Conservation (phyloP, 495 filamentous ascomycete genomes). For the Penicillium desertorum region DNA sequence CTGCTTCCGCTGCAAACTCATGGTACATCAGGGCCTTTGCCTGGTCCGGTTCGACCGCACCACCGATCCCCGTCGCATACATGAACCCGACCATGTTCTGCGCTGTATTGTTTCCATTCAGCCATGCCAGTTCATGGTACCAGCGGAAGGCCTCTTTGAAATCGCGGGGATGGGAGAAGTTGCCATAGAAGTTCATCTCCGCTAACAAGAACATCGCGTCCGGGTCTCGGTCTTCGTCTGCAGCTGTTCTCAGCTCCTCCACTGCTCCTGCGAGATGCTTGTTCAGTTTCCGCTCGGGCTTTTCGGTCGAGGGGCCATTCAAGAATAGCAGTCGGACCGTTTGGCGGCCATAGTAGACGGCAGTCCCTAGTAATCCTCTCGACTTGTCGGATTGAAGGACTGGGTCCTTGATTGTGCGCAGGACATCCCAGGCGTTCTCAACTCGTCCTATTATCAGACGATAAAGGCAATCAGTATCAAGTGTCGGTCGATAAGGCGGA, state of each 20-base stretch:
- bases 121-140: constrained; percentile 74
- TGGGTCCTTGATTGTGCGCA: constrained; percentile 36
- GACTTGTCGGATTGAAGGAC: constrained; percentile 35
- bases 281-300: constrained; percentile 29
- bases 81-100: constrained; percentile 95
- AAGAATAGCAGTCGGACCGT: constrained; percentile 51
- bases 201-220: constrained; percentile 90
- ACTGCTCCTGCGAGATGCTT: constrained; percentile 55
- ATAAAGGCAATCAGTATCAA: neutral
- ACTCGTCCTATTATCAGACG: constrained; percentile 33
- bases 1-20: constrained; percentile 85
- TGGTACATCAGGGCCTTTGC: constrained; percentile 92
- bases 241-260: constrained; percentile 71
- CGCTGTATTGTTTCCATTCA: constrained; percentile 84
- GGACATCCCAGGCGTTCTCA: constrained; percentile 35
- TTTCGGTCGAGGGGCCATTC: constrained; percentile 43
- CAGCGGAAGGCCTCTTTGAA: constrained; percentile 78
- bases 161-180: constrained; percentile 83
- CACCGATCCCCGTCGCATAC: constrained; percentile 90
- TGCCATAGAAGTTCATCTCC: constrained; percentile 96
- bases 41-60: constrained; percentile 80
- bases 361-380: constrained; percentile 46
- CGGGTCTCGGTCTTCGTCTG: constrained; percentile 64
- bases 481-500: neutral
- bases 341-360: constrained; percentile 49